Evolutionary conservation across 805 yeast genomes (phyloP).

Genomic region (Lipomyces kockii): DNA sequence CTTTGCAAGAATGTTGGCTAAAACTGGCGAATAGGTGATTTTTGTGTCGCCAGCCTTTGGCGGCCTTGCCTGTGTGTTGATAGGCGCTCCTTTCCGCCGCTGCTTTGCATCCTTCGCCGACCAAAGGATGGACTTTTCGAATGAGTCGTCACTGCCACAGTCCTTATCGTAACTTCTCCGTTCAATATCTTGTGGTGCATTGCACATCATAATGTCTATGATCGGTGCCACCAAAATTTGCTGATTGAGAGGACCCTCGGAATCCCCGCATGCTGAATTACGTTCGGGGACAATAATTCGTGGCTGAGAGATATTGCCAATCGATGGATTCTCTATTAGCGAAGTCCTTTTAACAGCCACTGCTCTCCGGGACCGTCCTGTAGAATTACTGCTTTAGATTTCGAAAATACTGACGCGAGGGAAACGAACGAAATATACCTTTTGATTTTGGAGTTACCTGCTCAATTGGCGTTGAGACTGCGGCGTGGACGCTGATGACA

Average conservation of each 20-base stretch:
- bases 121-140: slow-evolving; percentile 32
- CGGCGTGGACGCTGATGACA: background rate
- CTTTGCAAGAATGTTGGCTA: slow-evolving; percentile 26
- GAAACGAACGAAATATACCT: background rate
- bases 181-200: background rate
- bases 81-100: background rate
- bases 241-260: background rate
- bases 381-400: background rate
- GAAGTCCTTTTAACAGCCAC: background rate
- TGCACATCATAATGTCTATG: background rate
- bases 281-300: background rate
- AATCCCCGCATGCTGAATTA: background rate
- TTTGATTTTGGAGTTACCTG: slow-evolving; percentile 2
- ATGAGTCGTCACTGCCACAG: slow-evolving; percentile 26
- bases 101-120: slow-evolving; percentile 26
- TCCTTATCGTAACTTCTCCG: slow-evolving; percentile 7
- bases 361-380: background rate
- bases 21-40: slow-evolving; percentile 34
- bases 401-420: background rate
- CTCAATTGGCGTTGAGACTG: background rate
- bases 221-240: background rate
- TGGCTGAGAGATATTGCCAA: background rate
- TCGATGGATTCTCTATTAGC: background rate
- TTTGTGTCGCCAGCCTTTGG: slow-evolving; percentile 10
- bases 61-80: slow-evolving; percentile 4